A percentile compares a stretch with the other conserved stretches of the same genome.
phyloP scores from a whole-genome alignment of 78 protist genomes.

The Pigoraptor vietnamica region DNA sequence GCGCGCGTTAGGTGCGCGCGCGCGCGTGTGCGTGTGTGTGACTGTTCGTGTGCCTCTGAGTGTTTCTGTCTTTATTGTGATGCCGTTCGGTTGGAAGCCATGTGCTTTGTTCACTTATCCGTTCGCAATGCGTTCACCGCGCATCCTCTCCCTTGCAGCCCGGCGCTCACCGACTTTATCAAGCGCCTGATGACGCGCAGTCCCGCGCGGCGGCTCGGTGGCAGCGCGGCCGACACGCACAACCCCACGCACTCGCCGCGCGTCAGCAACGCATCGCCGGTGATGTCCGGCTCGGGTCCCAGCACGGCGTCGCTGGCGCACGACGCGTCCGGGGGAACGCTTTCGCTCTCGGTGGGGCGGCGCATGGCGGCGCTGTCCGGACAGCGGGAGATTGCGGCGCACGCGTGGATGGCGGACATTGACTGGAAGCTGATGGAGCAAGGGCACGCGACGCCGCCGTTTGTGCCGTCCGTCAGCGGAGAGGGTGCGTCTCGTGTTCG shows the following conservation, averaged over 20 bases:
- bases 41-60: neutral
- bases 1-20: neutral
- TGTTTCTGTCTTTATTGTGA: no score
- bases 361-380: neutral
- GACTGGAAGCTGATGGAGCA: constrained; percentile 28
- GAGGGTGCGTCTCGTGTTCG: neutral
- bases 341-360: neutral
- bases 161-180: neutral
- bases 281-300: neutral
- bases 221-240: neutral
- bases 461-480: neutral
- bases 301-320: neutral
- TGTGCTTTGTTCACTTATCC: no score
- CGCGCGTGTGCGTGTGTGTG: neutral
- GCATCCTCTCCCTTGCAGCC: neutral
- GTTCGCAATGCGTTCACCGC: no score
- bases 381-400: constrained; percentile 24
- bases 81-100: no score
- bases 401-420: constrained; percentile 55
- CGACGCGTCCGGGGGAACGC: neutral
- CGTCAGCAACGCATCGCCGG: no score
- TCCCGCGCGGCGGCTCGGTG: constrained; percentile 24
- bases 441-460: neutral
- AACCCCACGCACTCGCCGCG: neutral
- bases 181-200: neutral